Percentiles rank a stretch among this genome's conserved stretches.
Conservation (phyloP, 192 early-diverging fungal species). For the Jimgerdemannia flammicorona region DNA sequence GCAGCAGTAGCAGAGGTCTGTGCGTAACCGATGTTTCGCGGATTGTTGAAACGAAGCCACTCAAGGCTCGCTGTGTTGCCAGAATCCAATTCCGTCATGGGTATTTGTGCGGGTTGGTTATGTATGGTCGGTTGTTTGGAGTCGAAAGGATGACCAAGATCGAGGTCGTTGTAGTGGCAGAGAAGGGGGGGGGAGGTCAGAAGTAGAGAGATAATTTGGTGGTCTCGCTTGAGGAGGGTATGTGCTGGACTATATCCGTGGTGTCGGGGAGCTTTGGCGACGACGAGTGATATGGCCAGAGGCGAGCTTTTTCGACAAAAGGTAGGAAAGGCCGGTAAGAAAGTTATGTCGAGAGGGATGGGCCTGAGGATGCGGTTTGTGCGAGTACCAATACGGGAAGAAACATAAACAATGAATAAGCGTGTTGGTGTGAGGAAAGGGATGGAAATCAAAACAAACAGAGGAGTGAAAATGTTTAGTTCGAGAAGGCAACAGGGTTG, state of each 20-base stretch:
- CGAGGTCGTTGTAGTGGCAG: no score
- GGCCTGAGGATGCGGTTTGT: no score
- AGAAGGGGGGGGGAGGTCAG: no score
- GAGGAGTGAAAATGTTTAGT: background rate
- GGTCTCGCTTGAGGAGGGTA: no score
- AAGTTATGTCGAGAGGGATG: no score
- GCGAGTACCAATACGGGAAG: background rate
- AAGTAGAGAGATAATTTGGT: no score
- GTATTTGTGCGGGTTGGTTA: slow-evolving; percentile 1
- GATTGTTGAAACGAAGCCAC: background rate
- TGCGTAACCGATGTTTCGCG: slow-evolving; percentile 10
- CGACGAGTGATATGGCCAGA: slow-evolving; percentile 3
- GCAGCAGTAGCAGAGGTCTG: slow-evolving; percentile 18
- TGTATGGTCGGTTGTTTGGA: no score
- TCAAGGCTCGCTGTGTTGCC: background rate
- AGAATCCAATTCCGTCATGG: background rate
- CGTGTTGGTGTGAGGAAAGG: background rate
- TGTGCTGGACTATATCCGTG: no score
- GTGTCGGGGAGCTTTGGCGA: background rate
- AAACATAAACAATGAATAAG: slow-evolving; percentile 4
- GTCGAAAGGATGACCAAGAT: background rate
- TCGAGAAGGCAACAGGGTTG: background rate
- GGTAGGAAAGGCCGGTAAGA: background rate
- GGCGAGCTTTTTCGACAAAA: background rate
- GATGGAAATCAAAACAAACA: slow-evolving; percentile 3